These are phyloP conservation scores for Penicillium sp. DNA, from an alignment of 2,329 filamentous ascomycete species.

Conservation along the genomic window DNA sequence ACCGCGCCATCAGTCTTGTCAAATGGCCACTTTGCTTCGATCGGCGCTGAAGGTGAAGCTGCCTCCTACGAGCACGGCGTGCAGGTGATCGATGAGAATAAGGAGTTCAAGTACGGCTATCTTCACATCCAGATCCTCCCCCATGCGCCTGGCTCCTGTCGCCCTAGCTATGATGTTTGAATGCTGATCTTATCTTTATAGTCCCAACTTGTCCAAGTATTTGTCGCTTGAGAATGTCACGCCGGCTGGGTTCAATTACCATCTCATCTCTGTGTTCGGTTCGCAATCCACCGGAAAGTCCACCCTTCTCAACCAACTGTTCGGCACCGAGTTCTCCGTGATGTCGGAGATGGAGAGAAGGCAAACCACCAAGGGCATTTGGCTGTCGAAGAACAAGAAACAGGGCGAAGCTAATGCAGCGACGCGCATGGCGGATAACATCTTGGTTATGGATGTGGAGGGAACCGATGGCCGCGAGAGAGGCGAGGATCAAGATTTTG, in stretches of 20 bases:
- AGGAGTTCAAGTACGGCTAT: slow-evolving; percentile 83
- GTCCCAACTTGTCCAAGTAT: slow-evolving; percentile 76
- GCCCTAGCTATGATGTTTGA: neutral
- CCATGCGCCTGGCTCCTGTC: neutral
- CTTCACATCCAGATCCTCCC: neutral
- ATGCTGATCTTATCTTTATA: slow-evolving; percentile 39
- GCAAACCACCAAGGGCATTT: slow-evolving; percentile 98
- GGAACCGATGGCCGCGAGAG: slow-evolving; percentile 94
- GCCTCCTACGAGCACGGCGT: slow-evolving; percentile 80
- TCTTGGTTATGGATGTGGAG: slow-evolving; percentile 98
- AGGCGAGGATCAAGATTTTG: slow-evolving; percentile 97
- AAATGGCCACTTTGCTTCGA: slow-evolving; percentile 49
- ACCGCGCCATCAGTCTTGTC: slow-evolving; percentile 42
- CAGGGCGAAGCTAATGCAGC: slow-evolving; percentile 37
- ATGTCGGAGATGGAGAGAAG: slow-evolving; percentile 94
- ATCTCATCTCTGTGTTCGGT: slow-evolving; percentile 97
- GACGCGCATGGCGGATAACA: slow-evolving; percentile 86
- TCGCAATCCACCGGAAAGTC: slow-evolving; percentile 99
- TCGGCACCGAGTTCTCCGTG: slow-evolving; percentile 93
- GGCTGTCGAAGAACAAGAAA: slow-evolving; percentile 96
- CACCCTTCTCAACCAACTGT: slow-evolving; percentile 91
- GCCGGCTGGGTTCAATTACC: slow-evolving; percentile 95
- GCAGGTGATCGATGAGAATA: slow-evolving; percentile 94
- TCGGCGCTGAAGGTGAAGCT: slow-evolving; percentile 39
- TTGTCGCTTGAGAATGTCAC: slow-evolving; percentile 76